These are phyloP conservation scores for Marchantia paleacea DNA, from an alignment of 225 moss, liverwort and hornwort genomes.

Conservation along the genomic window DNA sequence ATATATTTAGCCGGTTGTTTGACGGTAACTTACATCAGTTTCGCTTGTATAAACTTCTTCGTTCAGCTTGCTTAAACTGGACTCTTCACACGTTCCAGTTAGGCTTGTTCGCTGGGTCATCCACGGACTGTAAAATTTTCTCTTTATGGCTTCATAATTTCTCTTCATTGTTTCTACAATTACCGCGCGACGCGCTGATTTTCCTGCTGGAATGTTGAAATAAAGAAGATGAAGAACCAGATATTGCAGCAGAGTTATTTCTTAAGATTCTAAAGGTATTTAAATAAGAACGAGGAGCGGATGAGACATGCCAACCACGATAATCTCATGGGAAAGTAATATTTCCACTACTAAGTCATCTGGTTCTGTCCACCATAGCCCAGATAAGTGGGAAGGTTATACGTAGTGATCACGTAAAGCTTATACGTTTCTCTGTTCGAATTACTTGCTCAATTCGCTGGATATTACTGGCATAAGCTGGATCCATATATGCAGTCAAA, in stretches of 20 bases:
- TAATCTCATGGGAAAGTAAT: background rate
- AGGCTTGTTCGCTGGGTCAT: background rate
- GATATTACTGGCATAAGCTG: no score
- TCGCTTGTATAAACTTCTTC: background rate
- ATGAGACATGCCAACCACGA: background rate
- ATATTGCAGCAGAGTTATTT: background rate
- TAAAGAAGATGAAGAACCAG: background rate
- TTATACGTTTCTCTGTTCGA: no score
- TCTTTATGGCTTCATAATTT: slow-evolving; percentile 27
- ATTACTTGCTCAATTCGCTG: no score
- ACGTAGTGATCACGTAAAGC: no score
- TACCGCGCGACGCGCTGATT: background rate
- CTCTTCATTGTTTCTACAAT: slow-evolving; percentile 4
- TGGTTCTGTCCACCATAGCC: no score
- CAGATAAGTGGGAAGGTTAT: no score
- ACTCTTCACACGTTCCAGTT: background rate
- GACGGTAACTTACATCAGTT: slow-evolving; percentile 14
- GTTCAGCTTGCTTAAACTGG: background rate
- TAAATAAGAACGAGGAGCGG: background rate
- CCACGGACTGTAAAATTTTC: slow-evolving; percentile 29
- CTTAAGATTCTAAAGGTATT: background rate
- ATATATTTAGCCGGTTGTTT: no score
- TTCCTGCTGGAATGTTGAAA: background rate
- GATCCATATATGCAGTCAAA: no score
- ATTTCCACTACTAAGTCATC: no score